Base-by-base conservation (phyloP, 768 basidiomycete genomes). In the Pisolithus microcarpus region DNA sequence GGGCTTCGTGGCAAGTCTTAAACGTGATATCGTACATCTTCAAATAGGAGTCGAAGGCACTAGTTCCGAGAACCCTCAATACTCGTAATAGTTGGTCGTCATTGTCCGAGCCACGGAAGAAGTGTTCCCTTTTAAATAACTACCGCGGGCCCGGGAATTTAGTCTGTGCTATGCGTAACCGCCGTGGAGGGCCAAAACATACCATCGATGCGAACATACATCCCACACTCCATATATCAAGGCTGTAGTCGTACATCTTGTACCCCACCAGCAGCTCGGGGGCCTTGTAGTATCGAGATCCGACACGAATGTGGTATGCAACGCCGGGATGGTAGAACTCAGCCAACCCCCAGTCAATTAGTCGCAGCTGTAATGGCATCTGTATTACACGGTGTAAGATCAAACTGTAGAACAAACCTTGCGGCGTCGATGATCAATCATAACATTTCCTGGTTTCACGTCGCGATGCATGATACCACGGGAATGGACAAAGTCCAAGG, bases 181-280 rank as follows among this genome's bases (percentile, higher is more conserved):
- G 31, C 38, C n/a, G 8, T 21, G 21, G 30, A 1, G 45, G 19
- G 36, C 6, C n/a, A 16, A 24, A 24, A 61, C 78, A 54, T 49
- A 84, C 84, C 82, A 86, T 85, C 30, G 79, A 77, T 4, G 83
- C 85, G 52, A 84, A 78, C 79, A 85, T 86, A 65, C 84, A 85
- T 16, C 84, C 84, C 50, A 84, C 68, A 65, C 79, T 80, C 84
- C 84, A 87, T 67, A 87, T 75, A 56, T 85, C 84, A 37, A 86
- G 70, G 57, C 77, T 79, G 60, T 85, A 85, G 65, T 86, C 83
- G 60, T 86, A 86, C 52, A 75, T 74, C 58, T 83, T 84, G 71
- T 80, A 84, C 55, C 83, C 81, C 52, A 86, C 82, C 42, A 86
- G 70, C 38, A 86, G 64, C 61, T 87, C 84, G 5, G 84, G 85